Base-by-base conservation (phyloP, 2,329 filamentous ascomycete genomes). In the Penicillium sp. region DNA sequence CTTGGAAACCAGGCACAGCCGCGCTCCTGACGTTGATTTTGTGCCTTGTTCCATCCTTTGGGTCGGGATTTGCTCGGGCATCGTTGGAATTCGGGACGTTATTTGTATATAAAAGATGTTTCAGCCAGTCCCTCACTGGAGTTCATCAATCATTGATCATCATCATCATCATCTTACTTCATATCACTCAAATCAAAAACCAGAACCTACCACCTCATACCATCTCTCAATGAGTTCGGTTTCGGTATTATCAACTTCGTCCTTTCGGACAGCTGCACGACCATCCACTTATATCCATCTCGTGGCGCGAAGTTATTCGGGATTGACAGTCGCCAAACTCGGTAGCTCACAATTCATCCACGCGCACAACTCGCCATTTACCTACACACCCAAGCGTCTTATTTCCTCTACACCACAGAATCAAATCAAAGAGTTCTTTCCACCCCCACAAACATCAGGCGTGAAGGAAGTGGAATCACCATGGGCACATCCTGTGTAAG, bases 401-500 rank as follows among this genome's bases (percentile, higher is more conserved):
- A 63, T 65, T 31, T 63, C 58, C n/a, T 63, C 62, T 8, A 61
- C 60, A 5, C 53, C 49, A 5, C 51, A 61, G 19, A 55, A 61
- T 19, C 55, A 60, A 35, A 65, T 57, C 53, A 60, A 60, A 22
- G 62, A 65, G 39, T 65, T 51, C 29, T 65, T 65, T 24, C 62
- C 62, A 19, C 57, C 62, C 3, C 58, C 62, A 13, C 42, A 53
- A 19, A 35, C 45, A 6, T 43, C 54, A 21, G 57, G 51, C 3
- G 62, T 65, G 39, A 65, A 65, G 56, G 56, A 61, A 44, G 62
- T 65, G 5, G 14, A 35, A 11, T 31, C 62, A 22, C 52, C 58
- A 55, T 65, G 62, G 62, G 27, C 21, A 26, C 62, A 65, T 39
- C 87, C 87, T 58, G 83, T 79, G 75, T 79, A 75, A 58, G 75